A percentile compares a stretch with the other conserved stretches of the same genome.
These are phyloP conservation scores for Clonostachys byssicola DNA, from an alignment of 2,329 filamentous ascomycete genomes.

Conservation along the genomic window DNA sequence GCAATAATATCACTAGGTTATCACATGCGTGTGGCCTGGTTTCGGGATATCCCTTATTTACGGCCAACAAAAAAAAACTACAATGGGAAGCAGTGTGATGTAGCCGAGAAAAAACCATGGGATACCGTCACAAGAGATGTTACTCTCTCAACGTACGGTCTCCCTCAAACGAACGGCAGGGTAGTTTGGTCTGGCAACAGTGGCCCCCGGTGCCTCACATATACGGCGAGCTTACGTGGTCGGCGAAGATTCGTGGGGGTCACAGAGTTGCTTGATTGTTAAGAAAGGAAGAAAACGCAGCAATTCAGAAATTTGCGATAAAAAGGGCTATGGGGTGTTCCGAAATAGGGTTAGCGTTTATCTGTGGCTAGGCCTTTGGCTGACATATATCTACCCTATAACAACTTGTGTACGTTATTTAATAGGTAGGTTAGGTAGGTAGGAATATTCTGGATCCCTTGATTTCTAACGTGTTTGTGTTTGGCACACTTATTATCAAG, in stretches of 20 bases:
- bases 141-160: conserved; percentile 20
- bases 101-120: conserved; percentile 37
- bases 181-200: conserved; percentile 27
- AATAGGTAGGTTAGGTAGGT: too few species aligned
- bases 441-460: too few species aligned
- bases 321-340: neutral
- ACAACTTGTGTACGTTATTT: too few species aligned
- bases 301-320: neutral
- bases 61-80: neutral
- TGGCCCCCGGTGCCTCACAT: conserved; percentile 1
- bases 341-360: too few species aligned
- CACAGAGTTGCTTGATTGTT: conserved; percentile 21
- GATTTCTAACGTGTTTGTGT: too few species aligned
- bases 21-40: too few species aligned
- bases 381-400: too few species aligned
- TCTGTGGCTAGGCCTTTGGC: too few species aligned
- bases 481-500: too few species aligned
- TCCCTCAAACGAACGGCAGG: conserved; percentile 38
- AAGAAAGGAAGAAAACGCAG: conserved; percentile 8
- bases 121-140: conserved; percentile 27
- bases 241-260: neutral
- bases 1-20: too few species aligned
- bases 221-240: too few species aligned
- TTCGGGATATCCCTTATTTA: too few species aligned
- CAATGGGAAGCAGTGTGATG: conserved; percentile 13